Percentiles rank a stretch among this genome's conserved stretches.
phyloP scores from a whole-genome alignment of 2,329 filamentous ascomycete genomes.

The Dothistroma pini region DNA sequence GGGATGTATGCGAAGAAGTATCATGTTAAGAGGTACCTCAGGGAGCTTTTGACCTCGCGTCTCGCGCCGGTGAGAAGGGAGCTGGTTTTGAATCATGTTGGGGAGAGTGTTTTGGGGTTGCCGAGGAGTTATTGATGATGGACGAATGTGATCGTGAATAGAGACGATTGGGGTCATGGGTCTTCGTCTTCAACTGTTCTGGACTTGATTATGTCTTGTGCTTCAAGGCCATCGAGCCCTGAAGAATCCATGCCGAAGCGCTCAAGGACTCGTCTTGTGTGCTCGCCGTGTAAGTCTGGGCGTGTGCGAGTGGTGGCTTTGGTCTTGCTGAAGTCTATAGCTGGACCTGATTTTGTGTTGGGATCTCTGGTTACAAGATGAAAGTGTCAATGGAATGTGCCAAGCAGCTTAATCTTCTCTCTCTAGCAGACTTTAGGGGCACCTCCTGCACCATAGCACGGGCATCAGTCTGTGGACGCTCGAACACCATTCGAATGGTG shows the following conservation, averaged over 20 bases:
- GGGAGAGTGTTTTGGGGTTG: slow-evolving; percentile 31
- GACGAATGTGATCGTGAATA: background rate
- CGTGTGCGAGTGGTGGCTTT: slow-evolving; percentile 23
- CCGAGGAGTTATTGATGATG: slow-evolving; percentile 27
- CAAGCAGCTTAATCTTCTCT: slow-evolving; percentile 19
- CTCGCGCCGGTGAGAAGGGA: slow-evolving; percentile 58
- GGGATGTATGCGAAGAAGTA: slow-evolving; percentile 57
- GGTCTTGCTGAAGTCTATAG: slow-evolving; percentile 30
- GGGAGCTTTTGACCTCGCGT: slow-evolving; percentile 61
- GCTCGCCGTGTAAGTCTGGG: slow-evolving; percentile 29
- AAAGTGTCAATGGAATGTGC: no score
- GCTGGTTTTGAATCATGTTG: slow-evolving; percentile 35
- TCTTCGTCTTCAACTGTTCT: slow-evolving; percentile 1
- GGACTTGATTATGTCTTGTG: slow-evolving; percentile 18
- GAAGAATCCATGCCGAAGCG: slow-evolving; percentile 15
- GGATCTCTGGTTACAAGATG: no score
- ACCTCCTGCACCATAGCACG: slow-evolving; percentile 31
- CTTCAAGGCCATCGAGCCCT: slow-evolving; percentile 17
- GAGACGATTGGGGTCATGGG: background rate
- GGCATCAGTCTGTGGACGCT: slow-evolving; percentile 43
- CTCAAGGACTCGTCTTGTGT: slow-evolving; percentile 27
- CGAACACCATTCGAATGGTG: slow-evolving; percentile 43
- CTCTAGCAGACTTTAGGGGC: slow-evolving; percentile 11
- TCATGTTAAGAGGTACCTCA: slow-evolving; percentile 62
- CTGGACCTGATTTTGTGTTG: slow-evolving; percentile 7